Base-by-base conservation (phyloP, 2,329 filamentous ascomycete species). In the Massarina eburnea region DNA sequence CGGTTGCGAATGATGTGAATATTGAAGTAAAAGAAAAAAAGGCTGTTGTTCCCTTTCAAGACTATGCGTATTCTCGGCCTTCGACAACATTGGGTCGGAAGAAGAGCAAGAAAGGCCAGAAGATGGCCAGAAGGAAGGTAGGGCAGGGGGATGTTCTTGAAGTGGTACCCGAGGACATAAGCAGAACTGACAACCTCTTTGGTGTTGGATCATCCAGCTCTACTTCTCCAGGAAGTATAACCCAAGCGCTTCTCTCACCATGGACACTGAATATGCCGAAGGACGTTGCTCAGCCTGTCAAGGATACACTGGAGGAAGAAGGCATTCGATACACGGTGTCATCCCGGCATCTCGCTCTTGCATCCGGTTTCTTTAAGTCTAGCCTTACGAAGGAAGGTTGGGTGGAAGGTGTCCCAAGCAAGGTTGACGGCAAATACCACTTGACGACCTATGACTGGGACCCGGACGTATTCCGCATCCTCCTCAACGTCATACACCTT, bases 401-500 rank as follows among this genome's bases (percentile, higher is more conserved):
- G 40, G 30, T 15, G 20, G 46, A 45, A 33, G 34, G 30, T 7
- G 5, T 8, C 12, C 22, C 9, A 6, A 42, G 26, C 14, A 15
- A 37, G 14, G 19, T 19, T 6, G 45, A 54, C 20, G 41, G 51
- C 14, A 42, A 19, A 10, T 51, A 44, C 32, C 43, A 49, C 26
- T 30, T 51, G 14, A 8, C n/a, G 8, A 38, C 43, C 19, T 22
- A 37, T n/a, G 43, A 43, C 61, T 52, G 46, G 46, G 62, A 76
- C 43, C 54, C 64, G 4, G 59, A 68, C 8, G 73, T 73, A 0
- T 62, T 77, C 7, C 57, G 66, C 12, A 70, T 72, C 18, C 48
- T 77, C 1, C 55, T 78, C 42, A 68, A 75, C 46, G 71, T 74
- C n/a, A 59, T 78, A n/a, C 76, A 79, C 57, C 64, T 71, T 43